phyloP scores from a whole-genome alignment of 2,329 filamentous ascomycete species.

The Colletotrichum trifolii region DNA sequence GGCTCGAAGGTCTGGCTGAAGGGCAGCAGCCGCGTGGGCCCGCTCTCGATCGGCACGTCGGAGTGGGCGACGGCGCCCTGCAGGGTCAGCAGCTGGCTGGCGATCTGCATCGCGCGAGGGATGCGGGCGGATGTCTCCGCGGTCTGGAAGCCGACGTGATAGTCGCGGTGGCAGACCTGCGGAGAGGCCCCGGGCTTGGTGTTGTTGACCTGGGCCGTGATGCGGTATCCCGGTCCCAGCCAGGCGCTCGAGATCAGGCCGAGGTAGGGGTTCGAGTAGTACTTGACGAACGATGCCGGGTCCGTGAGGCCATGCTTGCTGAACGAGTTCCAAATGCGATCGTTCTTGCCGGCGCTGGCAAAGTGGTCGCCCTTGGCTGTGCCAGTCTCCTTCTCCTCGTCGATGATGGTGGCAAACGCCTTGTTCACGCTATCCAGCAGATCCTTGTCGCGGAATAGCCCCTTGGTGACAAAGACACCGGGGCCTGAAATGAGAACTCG shows the following conservation, averaged over 20 bases:
- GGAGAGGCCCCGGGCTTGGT: conserved; percentile 68
- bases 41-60: conserved; percentile 67
- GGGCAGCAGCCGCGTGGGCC: conserved; percentile 70
- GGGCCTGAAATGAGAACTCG: conserved; percentile 66
- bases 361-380: conserved; percentile 69
- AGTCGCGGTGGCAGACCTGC: conserved; percentile 70
- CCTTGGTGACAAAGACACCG: conserved; percentile 68
- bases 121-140: conserved; percentile 56
- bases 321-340: conserved; percentile 75
- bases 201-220: conserved; percentile 72
- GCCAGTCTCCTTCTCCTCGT: conserved; percentile 49
- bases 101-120: conserved; percentile 63
- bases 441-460: conserved; percentile 56
- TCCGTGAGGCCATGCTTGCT: conserved; percentile 67
- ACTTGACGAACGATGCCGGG: conserved; percentile 62
- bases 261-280: conserved; percentile 72
- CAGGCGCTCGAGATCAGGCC: conserved; percentile 62
- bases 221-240: conserved; percentile 69
- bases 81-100: conserved; percentile 68
- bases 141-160: conserved; percentile 72
- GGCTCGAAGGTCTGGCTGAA: conserved; percentile 68
- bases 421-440: conserved; percentile 59
- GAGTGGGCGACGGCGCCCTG: conserved; percentile 73
- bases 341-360: conserved; percentile 64
- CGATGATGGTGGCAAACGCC: conserved; percentile 61